phyloP scores from a whole-genome alignment of 2,329 filamentous ascomycete species.

The Exophiala xenobiotica region DNA sequence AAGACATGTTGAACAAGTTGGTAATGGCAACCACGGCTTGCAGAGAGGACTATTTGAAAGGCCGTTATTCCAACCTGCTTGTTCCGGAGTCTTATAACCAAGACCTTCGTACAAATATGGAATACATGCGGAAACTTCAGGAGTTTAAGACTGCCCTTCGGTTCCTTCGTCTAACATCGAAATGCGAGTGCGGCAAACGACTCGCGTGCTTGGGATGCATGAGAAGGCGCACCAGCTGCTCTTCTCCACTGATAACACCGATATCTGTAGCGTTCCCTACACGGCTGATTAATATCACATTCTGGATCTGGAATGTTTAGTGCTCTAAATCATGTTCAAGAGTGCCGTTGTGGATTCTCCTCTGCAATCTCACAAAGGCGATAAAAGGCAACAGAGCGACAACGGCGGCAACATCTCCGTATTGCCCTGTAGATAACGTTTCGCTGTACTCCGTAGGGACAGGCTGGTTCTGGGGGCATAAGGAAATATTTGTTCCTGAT shows the following conservation, averaged over 20 bases:
- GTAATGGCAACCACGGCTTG: neutral
- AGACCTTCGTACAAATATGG: neutral
- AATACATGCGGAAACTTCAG: neutral
- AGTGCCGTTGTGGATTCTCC: neutral
- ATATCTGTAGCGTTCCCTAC: neutral
- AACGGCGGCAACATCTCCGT: slow-evolving; percentile 1
- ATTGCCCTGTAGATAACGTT: neutral
- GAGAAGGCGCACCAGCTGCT: neutral
- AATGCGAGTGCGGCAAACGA: neutral
- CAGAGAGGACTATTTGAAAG: neutral
- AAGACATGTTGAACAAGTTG: neutral
- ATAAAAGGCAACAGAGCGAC: neutral
- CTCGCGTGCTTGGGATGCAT: neutral
- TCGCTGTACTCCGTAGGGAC: neutral
- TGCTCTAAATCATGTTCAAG: neutral
- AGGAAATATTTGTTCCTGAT: neutral
- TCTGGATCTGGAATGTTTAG: neutral
- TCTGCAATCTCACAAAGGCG: neutral
- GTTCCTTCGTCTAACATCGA: neutral
- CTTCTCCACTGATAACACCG: neutral
- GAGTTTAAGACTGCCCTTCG: neutral
- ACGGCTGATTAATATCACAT: neutral
- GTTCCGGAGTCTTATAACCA: neutral
- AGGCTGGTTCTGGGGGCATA: neutral
- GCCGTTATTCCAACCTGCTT: neutral